Base-by-base conservation (phyloP, 495 filamentous ascomycete species). In the Parathielavia appendiculata region DNA sequence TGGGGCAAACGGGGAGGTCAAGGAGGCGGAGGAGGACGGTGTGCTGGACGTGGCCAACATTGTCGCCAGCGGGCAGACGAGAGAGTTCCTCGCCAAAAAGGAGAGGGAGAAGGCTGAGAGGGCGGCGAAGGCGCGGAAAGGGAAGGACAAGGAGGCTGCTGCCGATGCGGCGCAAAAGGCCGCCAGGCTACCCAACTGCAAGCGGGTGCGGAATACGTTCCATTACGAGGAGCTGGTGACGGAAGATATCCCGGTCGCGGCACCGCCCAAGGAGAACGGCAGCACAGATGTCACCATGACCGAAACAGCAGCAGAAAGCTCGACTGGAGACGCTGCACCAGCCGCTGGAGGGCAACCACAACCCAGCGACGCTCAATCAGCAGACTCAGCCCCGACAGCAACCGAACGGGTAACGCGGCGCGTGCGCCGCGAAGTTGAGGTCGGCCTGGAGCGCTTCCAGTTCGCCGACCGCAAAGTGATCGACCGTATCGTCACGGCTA, bases 31-130 rank as follows among this genome's bases (percentile, higher is more conserved):
- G 23, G 80, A 85, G 11, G 93, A 98, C 53, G 93, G 93, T 3
- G 89, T 93, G 5, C 75, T 97, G 14, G 91, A 98, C 67, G 91
- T 98, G 34, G 93, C 93, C 20, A 92, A 86, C 58, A 95, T 98
- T 62, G 91, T 98, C 20, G 82, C 84, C 0, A 91, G 87, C 58
- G 95, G 93, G 38, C 90, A 97, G 73, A 92, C 92, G 43, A 86
- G 83, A 54, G 95, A 97, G 64, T 96, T 90, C 63, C 77, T 98
- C 12, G 92, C 90, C 7, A 89, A 88, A 66, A 87, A 90, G 65
- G 95, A 97, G 63, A 91, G 87, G 71, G 90, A 95, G 66, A 97
- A 95, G 75, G 81, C 80, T n/a, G 88, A 84, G 54, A 85, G 80
- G 74, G 77, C 77, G 0, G 80, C 78, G 55, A 59, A 61, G 2